phyloP scores from a whole-genome alignment of 1,284 basidiomycete genomes.

The Grifola frondosa region DNA sequence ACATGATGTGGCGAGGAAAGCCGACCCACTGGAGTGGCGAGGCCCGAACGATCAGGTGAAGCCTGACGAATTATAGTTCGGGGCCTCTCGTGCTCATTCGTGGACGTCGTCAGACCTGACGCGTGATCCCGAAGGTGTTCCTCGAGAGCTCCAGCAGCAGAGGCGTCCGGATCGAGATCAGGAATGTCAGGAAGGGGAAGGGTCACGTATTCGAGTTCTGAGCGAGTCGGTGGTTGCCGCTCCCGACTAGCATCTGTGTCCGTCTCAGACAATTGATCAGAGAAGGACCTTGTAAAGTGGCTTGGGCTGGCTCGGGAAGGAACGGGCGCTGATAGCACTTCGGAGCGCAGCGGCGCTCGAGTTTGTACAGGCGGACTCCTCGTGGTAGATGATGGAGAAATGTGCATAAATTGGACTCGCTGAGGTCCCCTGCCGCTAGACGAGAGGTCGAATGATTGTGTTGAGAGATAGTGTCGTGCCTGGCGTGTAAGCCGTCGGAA shows the following conservation, averaged over 20 bases:
- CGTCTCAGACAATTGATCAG: slow-evolving; percentile 18
- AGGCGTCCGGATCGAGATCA: no score
- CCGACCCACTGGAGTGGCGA: slow-evolving; percentile 26
- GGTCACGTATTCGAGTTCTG: slow-evolving; percentile 29
- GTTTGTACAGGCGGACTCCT: slow-evolving; percentile 17
- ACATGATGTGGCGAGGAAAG: slow-evolving; percentile 14
- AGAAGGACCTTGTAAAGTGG: slow-evolving; percentile 20
- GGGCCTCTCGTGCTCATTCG: slow-evolving; percentile 15
- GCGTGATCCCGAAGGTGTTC: no score
- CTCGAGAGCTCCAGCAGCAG: no score
- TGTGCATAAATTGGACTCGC: slow-evolving; percentile 35
- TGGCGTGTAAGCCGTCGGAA: slow-evolving; percentile 53
- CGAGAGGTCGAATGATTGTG: slow-evolving; percentile 38
- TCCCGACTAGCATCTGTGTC: slow-evolving; percentile 23
- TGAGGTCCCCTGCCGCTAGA: no score
- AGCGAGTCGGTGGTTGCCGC: no score
- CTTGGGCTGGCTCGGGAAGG: slow-evolving; percentile 8
- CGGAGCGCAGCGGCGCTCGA: slow-evolving; percentile 30
- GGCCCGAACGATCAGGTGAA: slow-evolving; percentile 23
- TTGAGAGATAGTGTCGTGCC: slow-evolving; percentile 49
- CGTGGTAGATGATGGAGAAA: slow-evolving; percentile 24
- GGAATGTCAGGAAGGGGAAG: slow-evolving; percentile 30
- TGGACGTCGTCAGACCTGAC: slow-evolving; percentile 28
- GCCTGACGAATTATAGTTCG: slow-evolving; percentile 20
- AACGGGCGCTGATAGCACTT: slow-evolving; percentile 23